These are phyloP conservation scores for Gliomastix tumulicola DNA, from an alignment of 2,329 filamentous ascomycete species.

Conservation along the genomic window DNA sequence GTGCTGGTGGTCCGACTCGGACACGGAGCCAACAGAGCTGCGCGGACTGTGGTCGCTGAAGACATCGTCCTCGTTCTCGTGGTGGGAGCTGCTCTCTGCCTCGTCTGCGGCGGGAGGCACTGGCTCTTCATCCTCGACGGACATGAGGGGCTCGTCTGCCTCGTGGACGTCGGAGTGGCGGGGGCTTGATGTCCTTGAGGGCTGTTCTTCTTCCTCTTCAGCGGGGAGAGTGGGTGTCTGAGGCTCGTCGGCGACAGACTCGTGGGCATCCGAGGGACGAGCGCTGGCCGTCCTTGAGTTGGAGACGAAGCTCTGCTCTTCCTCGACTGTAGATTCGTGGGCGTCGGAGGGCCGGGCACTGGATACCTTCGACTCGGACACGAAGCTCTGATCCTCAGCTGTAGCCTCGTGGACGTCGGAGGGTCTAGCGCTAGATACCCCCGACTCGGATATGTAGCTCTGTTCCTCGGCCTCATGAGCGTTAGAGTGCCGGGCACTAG, in stretches of 20 bases:
- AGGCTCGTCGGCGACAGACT: constrained; percentile 9
- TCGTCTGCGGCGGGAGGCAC: neutral
- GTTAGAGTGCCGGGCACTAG: constrained; percentile 14
- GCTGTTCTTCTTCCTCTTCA: neutral
- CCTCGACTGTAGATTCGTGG: neutral
- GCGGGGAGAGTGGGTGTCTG: neutral
- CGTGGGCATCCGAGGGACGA: constrained; percentile 14
- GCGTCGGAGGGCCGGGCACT: neutral
- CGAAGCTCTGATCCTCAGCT: constrained; percentile 13
- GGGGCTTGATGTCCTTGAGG: too few species aligned
- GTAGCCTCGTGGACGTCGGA: constrained; percentile 2
- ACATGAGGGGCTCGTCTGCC: constrained; percentile 1
- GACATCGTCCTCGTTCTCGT: constrained; percentile 47
- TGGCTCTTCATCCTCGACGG: constrained; percentile 4
- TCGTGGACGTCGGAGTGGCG: neutral
- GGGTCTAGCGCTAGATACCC: neutral
- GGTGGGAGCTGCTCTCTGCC: constrained; percentile 36
- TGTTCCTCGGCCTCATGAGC: constrained; percentile 9
- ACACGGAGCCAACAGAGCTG: constrained; percentile 48
- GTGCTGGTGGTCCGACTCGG: constrained; percentile 21
- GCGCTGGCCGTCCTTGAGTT: constrained; percentile 7
- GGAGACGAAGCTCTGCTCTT: neutral
- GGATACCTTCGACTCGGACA: constrained; percentile 5
- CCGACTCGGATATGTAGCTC: neutral
- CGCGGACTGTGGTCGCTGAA: constrained; percentile 52